Evolutionary conservation across 2,329 filamentous ascomycete genomes (phyloP).

Genomic region (Endoconidiophora laricicola): DNA sequence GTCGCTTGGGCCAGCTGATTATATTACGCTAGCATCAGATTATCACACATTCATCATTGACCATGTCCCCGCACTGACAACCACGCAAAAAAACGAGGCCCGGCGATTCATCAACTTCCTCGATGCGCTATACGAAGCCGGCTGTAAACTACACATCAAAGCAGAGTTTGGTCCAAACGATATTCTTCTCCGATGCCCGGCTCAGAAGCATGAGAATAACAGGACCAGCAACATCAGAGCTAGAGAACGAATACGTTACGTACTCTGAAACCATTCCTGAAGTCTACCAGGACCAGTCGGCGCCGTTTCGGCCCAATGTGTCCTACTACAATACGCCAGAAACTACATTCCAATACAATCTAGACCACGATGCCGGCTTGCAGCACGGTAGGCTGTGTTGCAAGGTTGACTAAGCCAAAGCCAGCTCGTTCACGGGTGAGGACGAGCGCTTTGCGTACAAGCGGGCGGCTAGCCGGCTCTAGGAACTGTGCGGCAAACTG

Average conservation of each 20-base stretch:
- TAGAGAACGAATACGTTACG: constrained; percentile 22
- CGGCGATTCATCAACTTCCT: constrained; percentile 64
- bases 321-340: constrained; percentile 41
- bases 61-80: constrained; percentile 47
- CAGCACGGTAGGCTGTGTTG: constrained; percentile 23
- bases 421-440: constrained; percentile 56
- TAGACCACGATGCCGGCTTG: constrained; percentile 37
- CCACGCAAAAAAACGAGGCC: constrained; percentile 63
- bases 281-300: constrained; percentile 61
- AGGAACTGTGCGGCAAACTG: constrained; percentile 59
- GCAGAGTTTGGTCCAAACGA: constrained; percentile 53
- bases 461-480: constrained; percentile 57
- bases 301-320: constrained; percentile 65
- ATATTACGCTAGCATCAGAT: constrained; percentile 62
- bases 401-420: constrained; percentile 47
- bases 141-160: constrained; percentile 56
- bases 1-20: constrained; percentile 61
- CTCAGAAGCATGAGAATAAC: neutral
- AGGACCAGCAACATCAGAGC: constrained; percentile 10
- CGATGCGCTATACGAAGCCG: constrained; percentile 67
- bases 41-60: constrained; percentile 66
- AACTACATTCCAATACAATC: constrained; percentile 32
- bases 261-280: constrained; percentile 36
- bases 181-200: constrained; percentile 56
- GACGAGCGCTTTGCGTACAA: constrained; percentile 73